These are phyloP conservation scores for Phialemonium atrogriseum DNA, from an alignment of 2,329 filamentous ascomycete genomes.

Conservation along the genomic window DNA sequence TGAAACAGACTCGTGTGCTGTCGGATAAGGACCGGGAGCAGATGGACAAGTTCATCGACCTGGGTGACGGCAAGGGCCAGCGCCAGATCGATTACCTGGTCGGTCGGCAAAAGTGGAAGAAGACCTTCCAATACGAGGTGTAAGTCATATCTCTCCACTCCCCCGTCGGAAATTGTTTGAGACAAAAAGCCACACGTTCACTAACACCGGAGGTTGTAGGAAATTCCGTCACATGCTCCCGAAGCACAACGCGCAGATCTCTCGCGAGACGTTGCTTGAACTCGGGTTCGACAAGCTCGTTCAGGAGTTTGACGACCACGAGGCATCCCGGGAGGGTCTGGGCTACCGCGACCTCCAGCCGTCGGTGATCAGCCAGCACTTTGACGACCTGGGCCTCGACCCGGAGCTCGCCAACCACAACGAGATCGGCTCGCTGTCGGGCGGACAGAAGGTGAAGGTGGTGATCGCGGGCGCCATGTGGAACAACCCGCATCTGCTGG, in stretches of 20 bases:
- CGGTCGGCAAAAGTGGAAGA: conserved; percentile 97
- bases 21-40: conserved; percentile 79
- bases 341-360: conserved; percentile 92
- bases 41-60: conserved; percentile 83
- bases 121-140: conserved; percentile 97
- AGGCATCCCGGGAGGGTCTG: conserved; percentile 95
- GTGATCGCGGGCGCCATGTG: conserved; percentile 94
- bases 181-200: background rate
- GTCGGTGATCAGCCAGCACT: conserved; percentile 93
- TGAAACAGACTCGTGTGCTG: conserved; percentile 93
- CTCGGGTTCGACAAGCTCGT: conserved; percentile 88
- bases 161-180: background rate
- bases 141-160: conserved; percentile 30
- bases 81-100: conserved; percentile 82
- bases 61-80: conserved; percentile 71
- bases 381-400: conserved; percentile 91
- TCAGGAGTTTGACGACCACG: conserved; percentile 97
- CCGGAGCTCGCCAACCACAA: conserved; percentile 99
- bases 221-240: conserved; percentile 88
- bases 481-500: conserved; percentile 97
- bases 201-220: conserved; percentile 34
- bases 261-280: conserved; percentile 80
- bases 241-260: conserved; percentile 89
- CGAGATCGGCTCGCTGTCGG: conserved; percentile 89
- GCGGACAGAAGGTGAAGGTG: conserved; percentile 98